A percentile compares a stretch with the other conserved stretches of the same genome.
phyloP scores from a whole-genome alignment of 1,284 basidiomycete species.

The Coniferiporia weirii region DNA sequence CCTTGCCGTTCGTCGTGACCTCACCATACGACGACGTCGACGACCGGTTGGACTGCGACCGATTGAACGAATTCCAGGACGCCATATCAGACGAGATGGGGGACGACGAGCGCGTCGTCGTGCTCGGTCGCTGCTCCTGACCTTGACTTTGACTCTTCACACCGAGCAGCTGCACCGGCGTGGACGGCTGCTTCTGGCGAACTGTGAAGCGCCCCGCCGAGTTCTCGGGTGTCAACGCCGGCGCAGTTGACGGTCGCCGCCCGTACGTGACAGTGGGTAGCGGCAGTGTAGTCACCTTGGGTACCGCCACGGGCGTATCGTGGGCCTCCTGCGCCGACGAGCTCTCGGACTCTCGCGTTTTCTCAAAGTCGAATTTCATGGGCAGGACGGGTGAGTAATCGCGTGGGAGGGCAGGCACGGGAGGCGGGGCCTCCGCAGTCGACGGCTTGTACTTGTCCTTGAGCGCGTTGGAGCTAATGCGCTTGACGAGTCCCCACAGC shows the following conservation, averaged over 20 bases:
- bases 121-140: constrained; percentile 30
- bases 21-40: constrained; percentile 55
- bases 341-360: background rate
- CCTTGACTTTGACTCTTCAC: constrained; percentile 11
- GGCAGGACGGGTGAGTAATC: constrained; percentile 23
- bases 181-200: constrained; percentile 6
- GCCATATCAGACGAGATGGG: constrained; percentile 51
- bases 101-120: constrained; percentile 48
- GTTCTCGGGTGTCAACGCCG: background rate
- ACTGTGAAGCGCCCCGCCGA: background rate
- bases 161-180: constrained; percentile 19
- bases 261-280: background rate
- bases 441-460: constrained; percentile 46
- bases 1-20: constrained; percentile 9
- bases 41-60: constrained; percentile 43
- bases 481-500: constrained; percentile 65
- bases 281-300: too few species aligned
- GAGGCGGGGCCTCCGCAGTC: constrained; percentile 30
- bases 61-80: constrained; percentile 46
- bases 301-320: too few species aligned
- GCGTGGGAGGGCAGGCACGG: constrained; percentile 57
- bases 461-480: constrained; percentile 58
- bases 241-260: constrained; percentile 9
- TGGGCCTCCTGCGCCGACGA: too few species aligned
- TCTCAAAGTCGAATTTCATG: background rate